phyloP scores from a whole-genome alignment of 2,329 filamentous ascomycete genomes.

The Calonectria naviculata region DNA sequence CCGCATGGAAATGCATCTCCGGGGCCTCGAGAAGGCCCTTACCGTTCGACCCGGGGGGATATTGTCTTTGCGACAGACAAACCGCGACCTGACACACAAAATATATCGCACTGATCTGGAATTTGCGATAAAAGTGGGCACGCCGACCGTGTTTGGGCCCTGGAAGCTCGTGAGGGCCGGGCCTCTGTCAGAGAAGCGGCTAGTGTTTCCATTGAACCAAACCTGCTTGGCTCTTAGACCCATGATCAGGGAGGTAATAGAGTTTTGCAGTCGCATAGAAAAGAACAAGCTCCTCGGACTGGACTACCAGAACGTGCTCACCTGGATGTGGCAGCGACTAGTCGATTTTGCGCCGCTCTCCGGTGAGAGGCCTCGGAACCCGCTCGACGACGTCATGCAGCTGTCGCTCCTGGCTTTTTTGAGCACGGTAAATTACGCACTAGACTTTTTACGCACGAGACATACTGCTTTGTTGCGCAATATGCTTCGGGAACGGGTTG shows the following conservation, averaged over 20 bases:
- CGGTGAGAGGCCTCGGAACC: conserved; percentile 14
- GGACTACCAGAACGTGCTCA: conserved; percentile 28
- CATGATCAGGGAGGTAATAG: conserved; percentile 19
- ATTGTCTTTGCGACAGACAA: conserved; percentile 8
- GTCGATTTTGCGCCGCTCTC: conserved; percentile 26
- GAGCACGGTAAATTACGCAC: conserved; percentile 22
- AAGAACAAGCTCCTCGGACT: conserved; percentile 16
- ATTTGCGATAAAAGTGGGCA: conserved; percentile 10
- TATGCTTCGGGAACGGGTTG: conserved; percentile 13
- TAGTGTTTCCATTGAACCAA: conserved; percentile 17
- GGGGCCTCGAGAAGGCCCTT: conserved; percentile 21
- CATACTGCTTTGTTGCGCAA: conserved; percentile 15
- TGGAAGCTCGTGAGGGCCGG: conserved; percentile 8
- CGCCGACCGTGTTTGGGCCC: conserved; percentile 24
- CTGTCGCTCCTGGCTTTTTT: conserved; percentile 23
- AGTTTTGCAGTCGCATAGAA: conserved; percentile 16
- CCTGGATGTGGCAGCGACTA: conserved; percentile 25
- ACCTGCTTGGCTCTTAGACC: neutral
- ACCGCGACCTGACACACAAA: conserved; percentile 27
- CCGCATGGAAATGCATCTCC: conserved; percentile 23
- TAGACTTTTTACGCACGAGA: conserved; percentile 4
- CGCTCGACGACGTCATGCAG: conserved; percentile 26
- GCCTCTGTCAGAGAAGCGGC: neutral
- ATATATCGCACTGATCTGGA: conserved; percentile 30
- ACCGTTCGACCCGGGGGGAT: conserved; percentile 13